Evolutionary conservation across 148 eudicot species (phyloP).

Genomic region (Selenicereus undatus): DNA sequence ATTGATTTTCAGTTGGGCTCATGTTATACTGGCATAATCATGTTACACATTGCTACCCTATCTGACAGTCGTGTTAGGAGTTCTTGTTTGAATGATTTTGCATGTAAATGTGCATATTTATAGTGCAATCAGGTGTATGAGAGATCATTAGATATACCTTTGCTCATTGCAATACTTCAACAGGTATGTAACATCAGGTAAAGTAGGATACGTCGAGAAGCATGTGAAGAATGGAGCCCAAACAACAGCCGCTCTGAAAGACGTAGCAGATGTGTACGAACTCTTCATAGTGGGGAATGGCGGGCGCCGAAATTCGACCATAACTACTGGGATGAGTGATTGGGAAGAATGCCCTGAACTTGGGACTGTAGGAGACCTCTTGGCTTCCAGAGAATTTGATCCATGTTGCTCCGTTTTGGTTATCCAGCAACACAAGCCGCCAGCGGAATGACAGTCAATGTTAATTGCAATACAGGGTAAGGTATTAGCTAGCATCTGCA

Average conservation of each 20-base stretch:
- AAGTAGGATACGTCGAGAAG: slow-evolving; percentile 85
- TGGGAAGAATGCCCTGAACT: slow-evolving; percentile 99
- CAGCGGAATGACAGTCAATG: slow-evolving; percentile 28
- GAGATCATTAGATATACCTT: neutral
- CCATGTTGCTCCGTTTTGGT: slow-evolving; percentile 75
- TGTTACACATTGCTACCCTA: too few relatives aligned
- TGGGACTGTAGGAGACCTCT: slow-evolving; percentile 79
- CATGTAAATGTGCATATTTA: neutral
- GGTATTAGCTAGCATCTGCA: neutral
- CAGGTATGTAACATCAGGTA: slow-evolving; percentile 86
- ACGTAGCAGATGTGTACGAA: slow-evolving; percentile 72
- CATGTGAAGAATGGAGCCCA: slow-evolving; percentile 66
- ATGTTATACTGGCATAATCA: neutral
- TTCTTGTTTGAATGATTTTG: neutral
- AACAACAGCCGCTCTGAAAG: slow-evolving; percentile 67
- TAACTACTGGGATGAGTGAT: slow-evolving; percentile 80
- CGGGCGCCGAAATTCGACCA: slow-evolving; percentile 47
- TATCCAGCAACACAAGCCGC: slow-evolving; percentile 58
- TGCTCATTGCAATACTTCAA: neutral
- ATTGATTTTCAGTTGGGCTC: neutral
- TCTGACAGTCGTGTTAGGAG: neutral
- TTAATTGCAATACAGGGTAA: neutral
- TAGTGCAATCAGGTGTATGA: neutral
- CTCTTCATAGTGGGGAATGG: slow-evolving; percentile 81
- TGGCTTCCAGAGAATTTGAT: slow-evolving; percentile 87